Evolutionary conservation across 164 flowering plant genomes (phyloP).

Genomic region (Nymphaea thermarum): DNA sequence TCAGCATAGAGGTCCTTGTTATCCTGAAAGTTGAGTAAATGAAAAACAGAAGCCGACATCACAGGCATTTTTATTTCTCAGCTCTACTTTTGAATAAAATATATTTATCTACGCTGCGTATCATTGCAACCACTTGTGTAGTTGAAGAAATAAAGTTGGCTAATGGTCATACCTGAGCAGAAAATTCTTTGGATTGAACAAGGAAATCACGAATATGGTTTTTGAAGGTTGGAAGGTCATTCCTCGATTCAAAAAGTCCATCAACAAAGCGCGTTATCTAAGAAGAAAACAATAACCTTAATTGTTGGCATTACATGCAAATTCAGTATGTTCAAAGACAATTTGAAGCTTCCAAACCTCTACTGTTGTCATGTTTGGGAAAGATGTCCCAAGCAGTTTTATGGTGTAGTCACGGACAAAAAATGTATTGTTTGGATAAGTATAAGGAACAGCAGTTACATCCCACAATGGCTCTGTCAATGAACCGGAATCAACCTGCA

Average conservation of each 20-base stretch:
- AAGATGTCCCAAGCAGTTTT: conserved; percentile 78
- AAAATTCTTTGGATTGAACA: conserved; percentile 94
- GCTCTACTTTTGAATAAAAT: no score
- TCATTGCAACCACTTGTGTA: no score
- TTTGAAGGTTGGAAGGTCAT: conserved; percentile 66
- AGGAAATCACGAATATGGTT: conserved; percentile 85
- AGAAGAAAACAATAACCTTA: conserved; percentile 2
- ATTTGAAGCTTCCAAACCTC: conserved; percentile 37
- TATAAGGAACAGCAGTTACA: conserved; percentile 51
- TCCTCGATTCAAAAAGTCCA: conserved; percentile 76
- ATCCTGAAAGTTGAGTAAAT: conserved; percentile 41
- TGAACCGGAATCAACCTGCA: conserved; percentile 69
- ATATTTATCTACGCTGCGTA: no score
- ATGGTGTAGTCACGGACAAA: conserved; percentile 85
- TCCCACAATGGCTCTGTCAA: conserved; percentile 95
- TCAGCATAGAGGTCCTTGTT: conserved; percentile 98
- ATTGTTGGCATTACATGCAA: not conserved
- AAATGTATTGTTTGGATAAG: conserved; percentile 55
- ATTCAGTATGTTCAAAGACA: not conserved
- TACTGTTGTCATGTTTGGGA: conserved; percentile 82
- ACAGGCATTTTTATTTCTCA: not conserved
- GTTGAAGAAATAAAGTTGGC: no score
- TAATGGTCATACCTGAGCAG: conserved; percentile 65
- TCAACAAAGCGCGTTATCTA: conserved; percentile 85
- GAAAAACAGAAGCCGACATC: not conserved